phyloP scores from a whole-genome alignment of 768 basidiomycete species.

The Suillus plorans region DNA sequence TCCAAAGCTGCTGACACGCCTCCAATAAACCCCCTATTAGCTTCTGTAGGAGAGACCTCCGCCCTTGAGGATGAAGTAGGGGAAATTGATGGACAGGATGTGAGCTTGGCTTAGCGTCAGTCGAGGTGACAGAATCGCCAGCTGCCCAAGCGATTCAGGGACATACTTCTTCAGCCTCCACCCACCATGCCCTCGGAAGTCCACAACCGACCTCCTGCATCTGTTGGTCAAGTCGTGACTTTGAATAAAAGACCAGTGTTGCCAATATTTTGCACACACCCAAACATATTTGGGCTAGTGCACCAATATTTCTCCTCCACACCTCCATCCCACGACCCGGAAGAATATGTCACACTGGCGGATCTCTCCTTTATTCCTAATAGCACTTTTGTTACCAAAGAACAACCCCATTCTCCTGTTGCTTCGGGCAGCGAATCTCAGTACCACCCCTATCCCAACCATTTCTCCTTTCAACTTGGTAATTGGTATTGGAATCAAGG shows the following conservation, averaged over 20 bases:
- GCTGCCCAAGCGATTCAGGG: not conserved
- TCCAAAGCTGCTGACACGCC: too few species aligned
- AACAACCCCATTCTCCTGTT: too few species aligned
- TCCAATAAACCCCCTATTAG: too few species aligned
- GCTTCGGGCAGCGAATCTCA: not conserved
- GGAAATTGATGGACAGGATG: too few species aligned
- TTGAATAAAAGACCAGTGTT: too few species aligned
- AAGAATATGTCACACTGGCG: not conserved
- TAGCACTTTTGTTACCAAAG: not conserved
- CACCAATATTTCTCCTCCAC: not conserved
- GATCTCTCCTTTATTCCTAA: not conserved
- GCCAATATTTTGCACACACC: not conserved
- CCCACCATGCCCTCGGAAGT: not conserved
- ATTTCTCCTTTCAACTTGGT: slow-evolving; percentile 1
- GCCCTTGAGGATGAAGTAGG: too few species aligned
- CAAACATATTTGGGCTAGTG: not conserved
- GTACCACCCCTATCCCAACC: slow-evolving; percentile 18
- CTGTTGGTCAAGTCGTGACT: not conserved
- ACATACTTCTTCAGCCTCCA: not conserved
- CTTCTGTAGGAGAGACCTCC: too few species aligned
- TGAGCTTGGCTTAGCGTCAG: too few species aligned
- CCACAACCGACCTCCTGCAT: not conserved
- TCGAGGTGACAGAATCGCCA: too few species aligned
- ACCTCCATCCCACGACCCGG: not conserved
- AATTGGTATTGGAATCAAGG: not conserved